Evolutionary conservation across 352 stramenopile genomes (phyloP).

Genomic region (Blastocystis sp.): DNA sequence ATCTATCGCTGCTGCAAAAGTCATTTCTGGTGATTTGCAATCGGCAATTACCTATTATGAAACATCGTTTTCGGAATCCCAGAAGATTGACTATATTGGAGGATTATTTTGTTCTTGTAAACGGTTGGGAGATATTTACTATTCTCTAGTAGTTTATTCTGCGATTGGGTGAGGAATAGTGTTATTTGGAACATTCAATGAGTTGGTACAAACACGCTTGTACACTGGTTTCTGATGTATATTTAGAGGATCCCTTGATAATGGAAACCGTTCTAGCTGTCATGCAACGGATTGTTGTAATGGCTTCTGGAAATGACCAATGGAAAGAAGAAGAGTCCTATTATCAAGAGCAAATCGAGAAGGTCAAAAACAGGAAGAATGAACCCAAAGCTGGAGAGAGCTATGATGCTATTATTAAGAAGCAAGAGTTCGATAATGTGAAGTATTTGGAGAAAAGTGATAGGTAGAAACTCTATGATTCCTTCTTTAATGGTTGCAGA

Average conservation of each 20-base stretch:
- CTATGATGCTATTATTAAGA: constrained; percentile 9
- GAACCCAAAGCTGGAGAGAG: neutral
- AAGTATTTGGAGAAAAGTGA: neutral
- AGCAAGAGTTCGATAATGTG: neutral
- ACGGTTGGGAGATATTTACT: constrained; percentile 45
- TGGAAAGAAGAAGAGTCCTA: neutral
- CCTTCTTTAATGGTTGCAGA: constrained; percentile 46
- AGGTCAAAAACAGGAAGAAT: neutral
- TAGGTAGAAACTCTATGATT: constrained; percentile 20
- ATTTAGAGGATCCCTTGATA: neutral
- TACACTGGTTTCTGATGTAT: neutral
- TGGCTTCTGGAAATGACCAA: neutral
- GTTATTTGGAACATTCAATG: neutral
- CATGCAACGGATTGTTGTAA: neutral
- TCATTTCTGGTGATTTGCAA: neutral
- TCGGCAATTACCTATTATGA: neutral
- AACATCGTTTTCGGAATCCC: neutral
- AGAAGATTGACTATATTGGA: constrained; percentile 1
- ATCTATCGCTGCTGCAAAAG: neutral
- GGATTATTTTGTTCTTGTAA: constrained; percentile 28
- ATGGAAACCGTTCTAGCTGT: neutral
- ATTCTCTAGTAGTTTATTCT: neutral
- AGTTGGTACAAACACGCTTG: neutral
- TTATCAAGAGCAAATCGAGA: neutral
- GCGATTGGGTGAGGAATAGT: neutral